phyloP scores from a whole-genome alignment of 306 rosid species.

The Abrus pulchellus region DNA sequence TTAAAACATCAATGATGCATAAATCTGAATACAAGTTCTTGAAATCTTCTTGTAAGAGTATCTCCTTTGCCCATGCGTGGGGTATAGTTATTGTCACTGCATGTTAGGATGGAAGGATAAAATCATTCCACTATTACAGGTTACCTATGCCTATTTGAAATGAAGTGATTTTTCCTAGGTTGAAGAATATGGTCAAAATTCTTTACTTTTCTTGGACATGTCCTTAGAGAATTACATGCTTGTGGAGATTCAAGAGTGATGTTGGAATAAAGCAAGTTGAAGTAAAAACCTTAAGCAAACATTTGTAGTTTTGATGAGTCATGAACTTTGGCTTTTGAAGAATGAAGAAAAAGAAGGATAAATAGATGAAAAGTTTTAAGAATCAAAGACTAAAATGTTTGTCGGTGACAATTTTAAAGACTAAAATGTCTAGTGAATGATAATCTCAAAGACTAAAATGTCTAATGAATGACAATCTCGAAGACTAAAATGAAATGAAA shows the following conservation, averaged over 20 bases:
- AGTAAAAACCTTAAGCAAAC: constrained; percentile 52
- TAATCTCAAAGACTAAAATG: no score
- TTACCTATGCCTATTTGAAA: constrained; percentile 73
- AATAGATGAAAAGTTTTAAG: no score
- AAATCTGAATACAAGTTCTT: constrained; percentile 83
- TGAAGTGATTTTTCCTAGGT: constrained; percentile 46
- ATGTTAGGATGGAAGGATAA: constrained; percentile 94
- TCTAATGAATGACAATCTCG: no score
- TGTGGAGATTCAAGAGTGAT: constrained; percentile 41
- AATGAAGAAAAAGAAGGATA: no score
- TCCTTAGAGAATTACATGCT: constrained; percentile 43
- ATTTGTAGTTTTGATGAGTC: constrained; percentile 37
- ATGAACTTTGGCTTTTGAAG: constrained; percentile 47
- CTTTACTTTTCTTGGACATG: constrained; percentile 44
- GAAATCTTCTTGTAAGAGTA: constrained; percentile 79
- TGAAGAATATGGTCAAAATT: constrained; percentile 41
- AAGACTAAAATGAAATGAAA: no score
- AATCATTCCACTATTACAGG: constrained; percentile 86
- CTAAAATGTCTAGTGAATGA: no score
- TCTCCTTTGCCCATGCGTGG: constrained; percentile 82
- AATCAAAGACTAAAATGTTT: no score
- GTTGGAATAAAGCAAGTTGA: constrained; percentile 45
- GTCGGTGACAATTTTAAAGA: no score
- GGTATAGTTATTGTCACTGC: constrained; percentile 97
- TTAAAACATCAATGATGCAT: constrained; percentile 58